A percentile compares a stretch with the other conserved stretches of the same genome.
phyloP scores from a whole-genome alignment of 2,329 filamentous ascomycete species.

The Cyclaneusma minus region DNA sequence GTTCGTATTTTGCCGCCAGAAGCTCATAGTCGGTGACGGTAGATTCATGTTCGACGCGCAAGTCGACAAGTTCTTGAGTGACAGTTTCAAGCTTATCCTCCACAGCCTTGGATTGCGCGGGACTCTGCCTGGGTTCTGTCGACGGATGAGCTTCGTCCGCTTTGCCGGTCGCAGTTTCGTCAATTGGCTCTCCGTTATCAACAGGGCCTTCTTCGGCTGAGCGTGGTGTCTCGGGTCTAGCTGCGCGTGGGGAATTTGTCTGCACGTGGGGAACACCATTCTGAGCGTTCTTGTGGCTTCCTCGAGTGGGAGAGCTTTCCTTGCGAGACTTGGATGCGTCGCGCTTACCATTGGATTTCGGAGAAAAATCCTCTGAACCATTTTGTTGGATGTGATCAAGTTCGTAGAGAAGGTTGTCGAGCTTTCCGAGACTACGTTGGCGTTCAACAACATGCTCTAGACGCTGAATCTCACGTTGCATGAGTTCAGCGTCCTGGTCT shows the following conservation, averaged over 20 bases:
- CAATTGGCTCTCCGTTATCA: conserved; percentile 19
- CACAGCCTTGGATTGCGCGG: conserved; percentile 71
- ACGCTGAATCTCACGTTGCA: conserved; percentile 91
- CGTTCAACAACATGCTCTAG: conserved; percentile 91
- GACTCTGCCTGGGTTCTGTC: conserved; percentile 36
- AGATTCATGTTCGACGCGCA: conserved; percentile 79
- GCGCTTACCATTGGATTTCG: conserved; percentile 27
- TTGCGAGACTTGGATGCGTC: conserved; percentile 35
- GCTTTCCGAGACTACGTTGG: conserved; percentile 83
- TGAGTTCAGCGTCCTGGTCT: conserved; percentile 88
- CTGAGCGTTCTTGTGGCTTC: conserved; percentile 38
- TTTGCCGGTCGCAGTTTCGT: conserved; percentile 19
- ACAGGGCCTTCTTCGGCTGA: conserved; percentile 16
- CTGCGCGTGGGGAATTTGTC: too few species aligned
- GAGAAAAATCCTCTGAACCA: conserved; percentile 19
- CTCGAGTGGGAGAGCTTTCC: conserved; percentile 34
- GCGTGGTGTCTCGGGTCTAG: conserved; percentile 21
- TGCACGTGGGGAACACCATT: too few species aligned
- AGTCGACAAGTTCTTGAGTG: conserved; percentile 78
- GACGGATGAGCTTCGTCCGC: conserved; percentile 9
- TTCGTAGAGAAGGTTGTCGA: conserved; percentile 84
- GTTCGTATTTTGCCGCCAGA: conserved; percentile 79
- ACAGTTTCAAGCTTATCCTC: conserved; percentile 86
- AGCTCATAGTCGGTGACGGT: conserved; percentile 68
- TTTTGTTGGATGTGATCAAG: conserved; percentile 64